Percentiles rank a stretch among this genome's conserved stretches.
phyloP scores from a whole-genome alignment of 768 basidiomycete genomes.

The Peribolospora kevripleyi region DNA sequence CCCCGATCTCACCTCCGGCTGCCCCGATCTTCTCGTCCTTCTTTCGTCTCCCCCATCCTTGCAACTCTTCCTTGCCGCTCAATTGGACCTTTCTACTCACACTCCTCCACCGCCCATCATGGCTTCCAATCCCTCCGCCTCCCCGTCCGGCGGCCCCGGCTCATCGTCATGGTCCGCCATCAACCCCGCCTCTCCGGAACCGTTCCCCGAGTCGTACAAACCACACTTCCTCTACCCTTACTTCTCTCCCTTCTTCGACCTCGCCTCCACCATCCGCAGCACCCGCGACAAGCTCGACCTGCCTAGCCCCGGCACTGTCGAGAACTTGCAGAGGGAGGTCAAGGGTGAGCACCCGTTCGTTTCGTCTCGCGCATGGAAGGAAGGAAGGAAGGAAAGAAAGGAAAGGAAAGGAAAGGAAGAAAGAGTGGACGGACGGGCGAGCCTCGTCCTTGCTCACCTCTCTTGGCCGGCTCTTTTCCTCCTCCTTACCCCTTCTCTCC shows the following conservation, averaged over 20 bases:
- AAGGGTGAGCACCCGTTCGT: constrained; percentile 34
- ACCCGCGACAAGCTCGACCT: constrained; percentile 64
- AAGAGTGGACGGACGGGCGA: no score
- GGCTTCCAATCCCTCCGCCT: constrained; percentile 2
- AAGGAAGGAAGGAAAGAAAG: neutral
- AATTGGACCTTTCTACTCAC: neutral
- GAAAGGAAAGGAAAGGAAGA: no score
- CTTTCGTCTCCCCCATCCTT: neutral
- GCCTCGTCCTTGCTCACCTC: no score
- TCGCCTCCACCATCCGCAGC: constrained; percentile 46
- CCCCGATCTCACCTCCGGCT: no score
- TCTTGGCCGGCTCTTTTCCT: neutral
- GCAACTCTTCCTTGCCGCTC: neutral
- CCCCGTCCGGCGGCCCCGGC: neutral
- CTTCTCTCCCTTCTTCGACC: constrained; percentile 35
- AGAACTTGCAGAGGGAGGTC: constrained; percentile 80
- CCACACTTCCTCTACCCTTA: neutral
- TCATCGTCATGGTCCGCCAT: neutral
- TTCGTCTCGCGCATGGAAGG: neutral
- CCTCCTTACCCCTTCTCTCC: constrained; percentile 1
- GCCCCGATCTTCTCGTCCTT: neutral
- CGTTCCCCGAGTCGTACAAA: neutral
- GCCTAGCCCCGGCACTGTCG: constrained; percentile 73
- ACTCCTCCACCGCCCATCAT: neutral
- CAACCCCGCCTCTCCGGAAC: neutral